Base-by-base conservation (phyloP, 2,329 filamentous ascomycete genomes). In the Hypoxylon sp. region DNA sequence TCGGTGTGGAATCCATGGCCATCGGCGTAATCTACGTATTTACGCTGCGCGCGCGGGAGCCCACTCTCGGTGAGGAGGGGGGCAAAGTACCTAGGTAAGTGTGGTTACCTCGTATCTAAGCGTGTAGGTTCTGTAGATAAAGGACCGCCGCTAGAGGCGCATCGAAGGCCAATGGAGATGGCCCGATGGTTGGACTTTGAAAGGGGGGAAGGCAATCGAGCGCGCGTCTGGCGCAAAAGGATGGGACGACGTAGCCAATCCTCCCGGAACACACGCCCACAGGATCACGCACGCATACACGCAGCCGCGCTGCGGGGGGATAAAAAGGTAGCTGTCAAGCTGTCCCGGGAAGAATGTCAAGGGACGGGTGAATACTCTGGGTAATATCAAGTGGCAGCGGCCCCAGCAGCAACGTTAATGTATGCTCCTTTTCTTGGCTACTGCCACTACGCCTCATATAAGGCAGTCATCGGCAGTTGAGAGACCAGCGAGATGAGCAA, bases 211-310 rank as follows among this genome's bases (percentile, higher is more conserved):
- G 63, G 38, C 25, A 64, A 49, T 69, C 51, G 71, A 71, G 67
- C 73, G 73, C 72, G 73, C 70, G 69, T 74, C 69, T 72, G 68
- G 70, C 70, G 71, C 71, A 69, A 68, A 36, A 67, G 43, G 57
- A 67, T 36, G 17, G 45, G 21, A 46, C 53, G 43, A 58, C 11
- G 41, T 19, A 61, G 51, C 65, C 68, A 71, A 68, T 69, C 60
- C 50, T 60, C 59, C 65, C 58, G 58, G 51, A 61, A 62, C 60
- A 65, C 63, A 48, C 64, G 53, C 62, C 62, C 52, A 43, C 52
- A 48, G 49, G 53, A 62, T 61, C 62, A 55, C 46, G 28, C 61
- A 56, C 63, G 51, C 68, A 65, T 34, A 57, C 48, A 72, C 72
- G 68, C 67, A 70, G 72, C 72, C 68, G 74, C 73, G 67, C 72